A percentile compares a stretch with the other conserved stretches of the same genome.
phyloP scores from a whole-genome alignment of 495 filamentous ascomycete species.

The Cenococcum geophilum region DNA sequence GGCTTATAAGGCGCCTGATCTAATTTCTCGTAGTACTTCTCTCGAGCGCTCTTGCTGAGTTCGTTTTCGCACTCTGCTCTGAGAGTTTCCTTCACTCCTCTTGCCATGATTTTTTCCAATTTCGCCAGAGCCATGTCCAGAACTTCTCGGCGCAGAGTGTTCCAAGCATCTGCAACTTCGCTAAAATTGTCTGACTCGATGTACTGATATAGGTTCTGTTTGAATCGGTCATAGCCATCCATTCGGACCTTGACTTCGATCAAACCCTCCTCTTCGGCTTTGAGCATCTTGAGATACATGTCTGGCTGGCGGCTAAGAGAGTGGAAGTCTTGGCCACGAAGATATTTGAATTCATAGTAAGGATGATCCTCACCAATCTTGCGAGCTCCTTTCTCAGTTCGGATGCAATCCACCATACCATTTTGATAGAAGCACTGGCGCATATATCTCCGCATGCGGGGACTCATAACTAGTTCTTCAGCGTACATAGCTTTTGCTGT shows the following conservation, averaged over 20 bases:
- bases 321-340: conserved; percentile 73
- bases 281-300: conserved; percentile 89
- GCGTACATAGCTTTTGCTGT: conserved; percentile 82
- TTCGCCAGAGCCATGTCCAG: conserved; percentile 74
- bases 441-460: conserved; percentile 83
- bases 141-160: conserved; percentile 73
- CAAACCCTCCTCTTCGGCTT: conserved; percentile 86
- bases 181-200: conserved; percentile 92
- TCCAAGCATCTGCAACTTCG: conserved; percentile 93
- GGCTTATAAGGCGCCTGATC: conserved; percentile 96
- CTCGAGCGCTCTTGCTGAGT: conserved; percentile 72
- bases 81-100: conserved; percentile 87
- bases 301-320: conserved; percentile 79
- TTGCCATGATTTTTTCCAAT: conserved; percentile 75
- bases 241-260: conserved; percentile 76
- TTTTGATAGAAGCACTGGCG: conserved; percentile 73
- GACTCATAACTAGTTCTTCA: conserved; percentile 83
- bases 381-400: conserved; percentile 89
- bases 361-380: conserved; percentile 93
- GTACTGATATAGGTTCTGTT: conserved; percentile 64
- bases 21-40: conserved; percentile 76
- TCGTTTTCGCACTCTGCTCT: conserved; percentile 87
- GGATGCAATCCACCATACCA: conserved; percentile 73
- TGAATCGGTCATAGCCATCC: conserved; percentile 67
- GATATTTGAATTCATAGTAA: conserved; percentile 97